Conservation (phyloP, 495 filamentous ascomycete species). For the Aspergillus nanangensis region DNA sequence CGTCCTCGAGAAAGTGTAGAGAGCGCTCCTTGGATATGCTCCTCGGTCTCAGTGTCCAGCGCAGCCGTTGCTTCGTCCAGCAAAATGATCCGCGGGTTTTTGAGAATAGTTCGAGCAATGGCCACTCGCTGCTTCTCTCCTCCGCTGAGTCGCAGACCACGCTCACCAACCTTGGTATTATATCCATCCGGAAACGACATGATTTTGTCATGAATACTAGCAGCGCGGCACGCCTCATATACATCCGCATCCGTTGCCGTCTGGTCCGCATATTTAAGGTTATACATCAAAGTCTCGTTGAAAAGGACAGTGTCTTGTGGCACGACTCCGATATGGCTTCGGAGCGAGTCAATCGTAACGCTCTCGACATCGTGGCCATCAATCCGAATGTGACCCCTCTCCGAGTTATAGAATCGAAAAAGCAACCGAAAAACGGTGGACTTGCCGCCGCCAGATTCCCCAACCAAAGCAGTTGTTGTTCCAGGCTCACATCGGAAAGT, state of each 20-base stretch:
- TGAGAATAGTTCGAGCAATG: slow-evolving; percentile 93
- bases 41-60: slow-evolving; percentile 91
- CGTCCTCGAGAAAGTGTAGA: slow-evolving; percentile 74
- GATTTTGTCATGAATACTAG: slow-evolving; percentile 95
- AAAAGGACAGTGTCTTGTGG: slow-evolving; percentile 96
- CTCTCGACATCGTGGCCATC: slow-evolving; percentile 82
- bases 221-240: slow-evolving; percentile 81
- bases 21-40: slow-evolving; percentile 88
- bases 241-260: slow-evolving; percentile 81
- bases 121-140: slow-evolving; percentile 97
- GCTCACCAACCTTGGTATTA: slow-evolving; percentile 88
- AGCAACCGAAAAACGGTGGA: slow-evolving; percentile 95
- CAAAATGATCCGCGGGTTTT: slow-evolving; percentile 93
- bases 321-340: slow-evolving; percentile 87
- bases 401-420: slow-evolving; percentile 89
- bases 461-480: slow-evolving; percentile 92
- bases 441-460: slow-evolving; percentile 94
- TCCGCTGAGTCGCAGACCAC: slow-evolving; percentile 85
- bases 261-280: slow-evolving; percentile 90
- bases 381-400: slow-evolving; percentile 71
- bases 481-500: slow-evolving; percentile 80
- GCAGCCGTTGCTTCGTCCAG: slow-evolving; percentile 96
- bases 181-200: slow-evolving; percentile 90
- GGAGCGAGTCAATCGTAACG: slow-evolving; percentile 88
- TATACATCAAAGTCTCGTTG: slow-evolving; percentile 97